Evolutionary conservation across 345 rosid genomes (phyloP), one percentile per base, ranked within the genome.

Genomic region (Orychophragmus violaceus): DNA sequence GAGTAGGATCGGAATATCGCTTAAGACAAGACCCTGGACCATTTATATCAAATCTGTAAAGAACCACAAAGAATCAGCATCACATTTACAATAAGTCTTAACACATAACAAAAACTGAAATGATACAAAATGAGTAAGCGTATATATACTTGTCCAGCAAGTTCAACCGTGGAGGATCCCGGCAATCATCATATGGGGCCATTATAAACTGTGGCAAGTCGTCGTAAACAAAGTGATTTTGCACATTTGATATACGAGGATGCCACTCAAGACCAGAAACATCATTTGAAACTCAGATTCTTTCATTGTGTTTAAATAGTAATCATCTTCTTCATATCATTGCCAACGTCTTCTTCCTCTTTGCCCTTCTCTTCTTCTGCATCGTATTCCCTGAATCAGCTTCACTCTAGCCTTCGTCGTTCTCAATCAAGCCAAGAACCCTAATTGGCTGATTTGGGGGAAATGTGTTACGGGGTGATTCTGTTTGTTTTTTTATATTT

Each of bases 21-120:
- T 78, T 89, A 33, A 93, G 77, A 81, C 97, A 93, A 70, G 98
- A 89, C 18, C 98, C 97, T 45, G 87, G 84, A n/a, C 96, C 96
- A 49, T 85, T 86, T 48, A 83, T 62, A 68, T 93, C 96, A 66
- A 84, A 92, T 77, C 98, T 92, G 85, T 70, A 68, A 13, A 52
- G 44, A 65, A 75, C 62, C 62, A 14, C 60, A 72, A 64, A 68
- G 54, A 62, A 30, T 62, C 14, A 70, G 2, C 19, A 42, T 49
- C 67, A 37, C 23, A 57, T 32, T 16, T 24, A 10, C 8, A 68
- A 36, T 59, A 33, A 66, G 56, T 28, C 55, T n/a, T 61, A 10
- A 44, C 48, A 59, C 44, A 25, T 54, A 44, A 32, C 35, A 61
- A 3, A 39, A 7, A 41, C 24, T 28, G 54, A 42, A 29, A 60